phyloP scores from a whole-genome alignment of 1,139 yeast species.

The Pichia sp. region DNA sequence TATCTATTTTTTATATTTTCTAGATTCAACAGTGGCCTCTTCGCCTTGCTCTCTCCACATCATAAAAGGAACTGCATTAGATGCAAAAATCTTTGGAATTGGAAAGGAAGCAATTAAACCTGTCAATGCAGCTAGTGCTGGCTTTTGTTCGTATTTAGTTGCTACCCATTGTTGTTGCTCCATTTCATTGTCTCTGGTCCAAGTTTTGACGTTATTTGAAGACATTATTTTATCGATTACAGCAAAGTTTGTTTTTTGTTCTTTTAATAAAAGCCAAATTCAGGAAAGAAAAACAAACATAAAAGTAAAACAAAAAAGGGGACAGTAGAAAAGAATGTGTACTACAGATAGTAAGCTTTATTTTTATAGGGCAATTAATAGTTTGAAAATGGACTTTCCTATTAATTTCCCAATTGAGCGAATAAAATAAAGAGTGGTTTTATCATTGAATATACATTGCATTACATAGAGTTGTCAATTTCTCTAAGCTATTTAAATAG shows the following conservation, averaged over 20 bases:
- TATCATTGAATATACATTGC: neutral
- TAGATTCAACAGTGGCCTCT: slow-evolving; percentile 13
- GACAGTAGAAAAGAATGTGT: neutral
- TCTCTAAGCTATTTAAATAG: neutral
- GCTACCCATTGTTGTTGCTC: slow-evolving; percentile 42
- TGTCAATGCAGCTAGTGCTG: slow-evolving; percentile 54
- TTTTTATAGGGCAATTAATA: neutral
- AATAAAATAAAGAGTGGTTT: neutral
- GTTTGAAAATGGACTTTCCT: neutral
- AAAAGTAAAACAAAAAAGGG: neutral
- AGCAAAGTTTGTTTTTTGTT: neutral
- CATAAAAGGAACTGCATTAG: slow-evolving; percentile 52
- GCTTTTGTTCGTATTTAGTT: slow-evolving; percentile 39
- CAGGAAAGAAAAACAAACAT: neutral
- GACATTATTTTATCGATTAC: neutral
- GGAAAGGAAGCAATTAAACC: slow-evolving; percentile 59
- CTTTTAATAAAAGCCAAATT: no score
- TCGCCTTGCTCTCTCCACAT: slow-evolving; percentile 34
- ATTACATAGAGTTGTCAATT: neutral
- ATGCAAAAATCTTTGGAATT: slow-evolving; percentile 47
- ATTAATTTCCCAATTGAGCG: neutral
- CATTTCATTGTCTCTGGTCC: slow-evolving; percentile 31
- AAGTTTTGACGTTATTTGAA: slow-evolving; percentile 4
- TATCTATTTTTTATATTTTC: slow-evolving; percentile 1
- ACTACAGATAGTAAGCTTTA: neutral